Evolutionary conservation across 129 eudicot genomes (phyloP).

Genomic region (Pittosporum tobira): DNA sequence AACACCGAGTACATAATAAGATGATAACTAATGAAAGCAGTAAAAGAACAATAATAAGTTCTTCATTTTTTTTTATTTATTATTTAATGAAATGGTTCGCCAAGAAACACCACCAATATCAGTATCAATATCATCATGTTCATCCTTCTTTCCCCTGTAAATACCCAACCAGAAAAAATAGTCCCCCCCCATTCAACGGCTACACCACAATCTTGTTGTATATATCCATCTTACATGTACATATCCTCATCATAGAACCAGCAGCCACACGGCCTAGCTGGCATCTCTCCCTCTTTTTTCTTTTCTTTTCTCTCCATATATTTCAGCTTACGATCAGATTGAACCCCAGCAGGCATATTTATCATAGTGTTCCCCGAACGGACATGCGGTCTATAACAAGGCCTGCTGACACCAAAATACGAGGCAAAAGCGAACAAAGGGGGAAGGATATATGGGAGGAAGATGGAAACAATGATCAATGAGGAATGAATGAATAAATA

Average conservation of each 20-base stretch:
- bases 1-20: no score
- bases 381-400: conserved; percentile 16
- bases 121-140: no score
- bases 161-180: no score
- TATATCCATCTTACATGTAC: conserved; percentile 44
- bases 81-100: no score
- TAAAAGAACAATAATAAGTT: no score
- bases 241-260: conserved; percentile 45
- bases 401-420: conserved; percentile 13
- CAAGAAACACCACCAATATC: no score
- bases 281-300: conserved; percentile 10
- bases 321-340: conserved; percentile 15
- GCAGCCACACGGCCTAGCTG: conserved; percentile 24
- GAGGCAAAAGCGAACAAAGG: conserved; percentile 13
- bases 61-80: no score
- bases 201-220: conserved; percentile 23
- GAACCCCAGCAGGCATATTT: conserved; percentile 36
- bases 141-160: no score
- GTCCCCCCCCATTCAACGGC: conserved; percentile 33
- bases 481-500: conserved; percentile 57
- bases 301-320: not conserved
- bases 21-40: no score
- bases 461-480: conserved; percentile 40
- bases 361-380: conserved; percentile 18
- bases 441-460: conserved; percentile 20